Conservation (phyloP, 768 basidiomycete species). For the Termitomyces sp. region DNA sequence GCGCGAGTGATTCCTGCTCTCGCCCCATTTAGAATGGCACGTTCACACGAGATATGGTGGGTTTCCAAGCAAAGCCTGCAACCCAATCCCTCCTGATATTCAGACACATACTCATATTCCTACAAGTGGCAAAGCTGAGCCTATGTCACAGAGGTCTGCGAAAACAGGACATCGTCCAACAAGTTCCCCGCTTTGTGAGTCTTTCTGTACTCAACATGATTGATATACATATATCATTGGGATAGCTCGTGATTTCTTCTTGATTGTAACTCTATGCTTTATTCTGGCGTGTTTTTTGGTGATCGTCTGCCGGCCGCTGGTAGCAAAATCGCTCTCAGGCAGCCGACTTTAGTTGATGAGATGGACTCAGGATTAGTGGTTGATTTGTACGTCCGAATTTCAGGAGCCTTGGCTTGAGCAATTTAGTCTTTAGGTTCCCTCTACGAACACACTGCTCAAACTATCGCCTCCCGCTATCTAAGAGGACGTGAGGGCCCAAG, state of each 20-base stretch:
- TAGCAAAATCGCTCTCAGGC: slow-evolving; percentile 14
- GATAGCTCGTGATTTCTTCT: slow-evolving; percentile 35
- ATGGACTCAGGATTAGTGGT: not conserved
- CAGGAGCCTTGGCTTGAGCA: not conserved
- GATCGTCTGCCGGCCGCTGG: slow-evolving; percentile 24
- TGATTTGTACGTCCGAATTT: not conserved
- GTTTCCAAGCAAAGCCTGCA: not conserved
- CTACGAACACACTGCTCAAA: not conserved
- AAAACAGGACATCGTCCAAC: not conserved
- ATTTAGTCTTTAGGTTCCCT: not conserved
- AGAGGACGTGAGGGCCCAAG: too few species aligned
- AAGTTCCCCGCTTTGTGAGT: slow-evolving; percentile 5
- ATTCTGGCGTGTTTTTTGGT: slow-evolving; percentile 31
- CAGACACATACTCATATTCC: not conserved
- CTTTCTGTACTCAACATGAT: not conserved
- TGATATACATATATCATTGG: not conserved
- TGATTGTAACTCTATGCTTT: slow-evolving; percentile 35
- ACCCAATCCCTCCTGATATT: not conserved
- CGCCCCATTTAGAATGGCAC: too few species aligned
- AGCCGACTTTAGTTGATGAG: not conserved
- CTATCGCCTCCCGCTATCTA: too few species aligned
- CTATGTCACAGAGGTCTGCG: not conserved
- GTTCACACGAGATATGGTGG: too few species aligned
- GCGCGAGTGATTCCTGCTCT: too few species aligned
- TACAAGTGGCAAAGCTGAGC: not conserved